Percentiles rank a stretch among this genome's conserved stretches.
Evolutionary conservation across 2,329 filamentous ascomycete species (phyloP).

Genomic region (Penicillium fuscoglaucum): DNA sequence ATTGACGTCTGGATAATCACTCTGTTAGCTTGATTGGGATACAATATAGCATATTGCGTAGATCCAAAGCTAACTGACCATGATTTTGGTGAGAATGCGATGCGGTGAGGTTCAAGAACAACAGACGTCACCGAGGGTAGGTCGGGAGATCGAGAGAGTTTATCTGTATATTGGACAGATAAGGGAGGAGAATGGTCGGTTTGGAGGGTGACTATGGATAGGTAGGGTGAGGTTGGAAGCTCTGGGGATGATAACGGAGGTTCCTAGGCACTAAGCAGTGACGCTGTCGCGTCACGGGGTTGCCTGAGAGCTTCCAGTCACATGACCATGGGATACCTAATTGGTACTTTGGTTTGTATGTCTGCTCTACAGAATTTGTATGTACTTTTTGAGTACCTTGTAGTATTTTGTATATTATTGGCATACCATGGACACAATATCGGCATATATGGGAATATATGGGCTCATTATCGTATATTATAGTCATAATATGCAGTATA

Average conservation of each 20-base stretch:
- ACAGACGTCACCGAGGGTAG: constrained; percentile 4
- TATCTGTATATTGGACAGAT: neutral
- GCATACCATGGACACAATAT: neutral
- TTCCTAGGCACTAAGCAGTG: constrained; percentile 15
- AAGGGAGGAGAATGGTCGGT: neutral
- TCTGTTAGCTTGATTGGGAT: constrained; percentile 18
- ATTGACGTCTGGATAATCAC: constrained; percentile 77
- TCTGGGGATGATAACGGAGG: constrained; percentile 22
- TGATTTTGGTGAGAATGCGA: constrained; percentile 17
- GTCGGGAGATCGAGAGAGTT: neutral
- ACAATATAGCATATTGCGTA: neutral
- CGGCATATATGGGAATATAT: neutral
- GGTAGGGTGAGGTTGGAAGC: constrained; percentile 21
- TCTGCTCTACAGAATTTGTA: neutral
- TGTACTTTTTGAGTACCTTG: neutral
- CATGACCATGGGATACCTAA: constrained; percentile 10
- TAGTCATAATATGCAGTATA: neutral
- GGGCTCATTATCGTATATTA: neutral
- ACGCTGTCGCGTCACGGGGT: constrained; percentile 35
- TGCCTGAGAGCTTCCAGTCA: constrained; percentile 29
- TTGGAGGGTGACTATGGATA: constrained; percentile 3
- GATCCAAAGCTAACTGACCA: constrained; percentile 17
- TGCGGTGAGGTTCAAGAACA: constrained; percentile 8
- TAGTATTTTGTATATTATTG: neutral
- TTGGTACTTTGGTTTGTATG: neutral